A percentile compares a stretch with the other conserved stretches of the same genome.
Evolutionary conservation across 129 eudicot genomes (phyloP).

Genomic region (Glebionis coronaria): DNA sequence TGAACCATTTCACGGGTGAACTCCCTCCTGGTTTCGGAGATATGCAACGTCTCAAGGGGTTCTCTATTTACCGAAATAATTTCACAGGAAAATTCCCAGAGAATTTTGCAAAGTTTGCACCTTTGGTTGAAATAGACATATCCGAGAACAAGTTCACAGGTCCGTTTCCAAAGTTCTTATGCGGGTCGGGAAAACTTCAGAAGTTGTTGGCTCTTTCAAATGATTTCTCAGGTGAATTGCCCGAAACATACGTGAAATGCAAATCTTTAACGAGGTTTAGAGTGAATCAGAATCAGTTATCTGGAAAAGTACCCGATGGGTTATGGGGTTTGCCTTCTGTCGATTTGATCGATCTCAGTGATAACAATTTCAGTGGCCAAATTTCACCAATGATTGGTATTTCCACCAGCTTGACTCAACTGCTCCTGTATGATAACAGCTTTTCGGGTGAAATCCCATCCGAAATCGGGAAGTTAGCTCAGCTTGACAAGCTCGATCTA

Average conservation of each 20-base stretch:
- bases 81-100: slow-evolving; percentile 73
- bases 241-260: slow-evolving; percentile 57
- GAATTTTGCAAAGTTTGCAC: slow-evolving; percentile 68
- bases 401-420: slow-evolving; percentile 51
- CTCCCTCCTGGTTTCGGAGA: slow-evolving; percentile 76
- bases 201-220: slow-evolving; percentile 69
- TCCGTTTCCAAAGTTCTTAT: slow-evolving; percentile 62
- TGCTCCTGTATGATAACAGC: slow-evolving; percentile 52
- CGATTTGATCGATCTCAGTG: slow-evolving; percentile 64
- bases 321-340: slow-evolving; percentile 74
- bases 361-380: slow-evolving; percentile 58
- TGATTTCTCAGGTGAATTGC: slow-evolving; percentile 62
- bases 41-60: slow-evolving; percentile 40
- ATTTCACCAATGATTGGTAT: slow-evolving; percentile 47
- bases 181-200: slow-evolving; percentile 50
- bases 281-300: slow-evolving; percentile 57
- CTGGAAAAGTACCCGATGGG: slow-evolving; percentile 62
- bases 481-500: slow-evolving; percentile 61
- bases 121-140: slow-evolving; percentile 65
- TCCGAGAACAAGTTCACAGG: slow-evolving; percentile 86
- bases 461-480: slow-evolving; percentile 56
- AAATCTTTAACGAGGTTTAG: slow-evolving; percentile 64
- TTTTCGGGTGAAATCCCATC: slow-evolving; percentile 70
- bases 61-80: slow-evolving; percentile 67
- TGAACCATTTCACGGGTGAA: slow-evolving; percentile 74